A percentile compares a stretch with the other conserved stretches of the same genome.
Conservation (phyloP, 192 early-diverging fungal species). For the Backusella psychrophila region DNA sequence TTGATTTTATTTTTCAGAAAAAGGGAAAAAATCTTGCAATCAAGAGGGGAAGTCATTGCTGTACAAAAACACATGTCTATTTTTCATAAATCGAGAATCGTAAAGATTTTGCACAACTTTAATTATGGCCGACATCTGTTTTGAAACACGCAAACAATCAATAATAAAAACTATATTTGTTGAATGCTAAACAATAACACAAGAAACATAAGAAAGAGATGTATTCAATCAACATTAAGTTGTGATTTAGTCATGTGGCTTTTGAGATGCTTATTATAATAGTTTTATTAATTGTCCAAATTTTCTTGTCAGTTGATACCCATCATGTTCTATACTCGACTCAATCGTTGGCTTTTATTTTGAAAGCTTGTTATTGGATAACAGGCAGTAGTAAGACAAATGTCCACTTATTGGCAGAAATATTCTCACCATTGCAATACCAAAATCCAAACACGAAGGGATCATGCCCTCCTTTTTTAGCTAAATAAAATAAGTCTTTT, state of each 20-base stretch:
- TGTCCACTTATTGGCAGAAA: not conserved
- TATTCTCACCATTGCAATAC: not conserved
- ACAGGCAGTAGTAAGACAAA: not conserved
- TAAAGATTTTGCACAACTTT: not conserved
- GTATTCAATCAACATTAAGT: not conserved
- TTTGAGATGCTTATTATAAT: not conserved
- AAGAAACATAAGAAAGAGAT: not conserved
- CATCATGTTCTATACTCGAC: not conserved
- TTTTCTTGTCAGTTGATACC: not conserved
- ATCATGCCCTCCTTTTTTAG: not conserved
- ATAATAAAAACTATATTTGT: not conserved
- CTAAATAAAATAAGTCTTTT: not conserved
- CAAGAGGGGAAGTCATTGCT: too few relatives aligned
- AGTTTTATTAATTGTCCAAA: not conserved
- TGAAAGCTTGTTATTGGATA: not conserved
- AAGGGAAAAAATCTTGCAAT: not conserved
- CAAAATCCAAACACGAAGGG: not conserved
- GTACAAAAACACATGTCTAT: too few relatives aligned
- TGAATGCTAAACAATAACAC: not conserved
- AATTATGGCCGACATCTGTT: not conserved
- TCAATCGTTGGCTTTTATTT: not conserved
- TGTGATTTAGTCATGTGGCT: not conserved
- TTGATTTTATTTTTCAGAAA: not conserved
- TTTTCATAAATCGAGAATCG: not conserved
- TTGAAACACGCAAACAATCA: not conserved